Evolutionary conservation across 352 stramenopile species (phyloP).

Genomic region (Plasmopara muralis): DNA sequence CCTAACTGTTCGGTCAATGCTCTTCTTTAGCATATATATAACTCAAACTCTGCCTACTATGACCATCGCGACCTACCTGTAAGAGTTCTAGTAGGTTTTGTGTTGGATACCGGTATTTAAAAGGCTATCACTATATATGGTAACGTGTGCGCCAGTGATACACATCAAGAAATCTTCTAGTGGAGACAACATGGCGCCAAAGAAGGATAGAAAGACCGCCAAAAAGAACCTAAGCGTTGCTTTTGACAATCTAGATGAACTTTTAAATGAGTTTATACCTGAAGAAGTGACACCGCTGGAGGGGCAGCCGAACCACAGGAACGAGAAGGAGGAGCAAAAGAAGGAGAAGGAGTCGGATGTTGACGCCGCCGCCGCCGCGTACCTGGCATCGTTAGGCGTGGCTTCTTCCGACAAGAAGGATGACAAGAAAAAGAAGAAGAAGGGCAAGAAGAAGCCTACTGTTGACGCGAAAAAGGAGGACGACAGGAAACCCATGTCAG

Average conservation of each 20-base stretch:
- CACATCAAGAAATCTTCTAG: too few species aligned
- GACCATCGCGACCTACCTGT: too few species aligned
- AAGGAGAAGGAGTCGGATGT: conserved; percentile 32
- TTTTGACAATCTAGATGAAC: conserved; percentile 60
- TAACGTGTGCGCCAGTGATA: too few species aligned
- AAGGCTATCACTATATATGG: conserved; percentile 3
- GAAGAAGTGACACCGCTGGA: conserved; percentile 10
- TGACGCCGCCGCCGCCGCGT: conserved; percentile 64
- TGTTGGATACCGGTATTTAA: too few species aligned
- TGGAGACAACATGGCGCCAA: conserved; percentile 51
- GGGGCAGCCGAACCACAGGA: conserved; percentile 10
- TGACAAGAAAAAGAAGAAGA: conserved; percentile 85
- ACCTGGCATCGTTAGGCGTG: conserved; percentile 70
- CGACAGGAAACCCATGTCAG: conserved; percentile 71
- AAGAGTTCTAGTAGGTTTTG: too few species aligned
- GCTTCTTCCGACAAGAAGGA: conserved; percentile 63
- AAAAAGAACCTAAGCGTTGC: conserved; percentile 41
- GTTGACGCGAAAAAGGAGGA: conserved; percentile 46
- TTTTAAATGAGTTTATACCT: conserved; percentile 63
- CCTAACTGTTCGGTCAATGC: too few species aligned
- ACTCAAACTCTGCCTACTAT: too few species aligned
- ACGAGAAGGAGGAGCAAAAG: conserved; percentile 10
- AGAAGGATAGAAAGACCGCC: conserved; percentile 71
- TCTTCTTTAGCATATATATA: too few species aligned
- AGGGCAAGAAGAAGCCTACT: conserved; percentile 71